phyloP scores from a whole-genome alignment of 306 rosid species.

The Lotus japonicus region DNA sequence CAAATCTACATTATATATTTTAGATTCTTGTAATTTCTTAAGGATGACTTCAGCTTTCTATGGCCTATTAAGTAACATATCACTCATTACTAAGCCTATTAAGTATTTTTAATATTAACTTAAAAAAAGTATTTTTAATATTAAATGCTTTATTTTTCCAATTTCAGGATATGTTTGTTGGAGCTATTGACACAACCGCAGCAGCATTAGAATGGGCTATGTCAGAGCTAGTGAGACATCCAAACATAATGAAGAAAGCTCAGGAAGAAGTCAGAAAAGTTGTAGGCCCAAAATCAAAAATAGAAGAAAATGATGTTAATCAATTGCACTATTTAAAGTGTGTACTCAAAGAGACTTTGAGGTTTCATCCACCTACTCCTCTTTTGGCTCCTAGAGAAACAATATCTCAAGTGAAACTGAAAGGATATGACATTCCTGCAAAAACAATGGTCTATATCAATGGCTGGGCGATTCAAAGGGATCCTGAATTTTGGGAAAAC shows the following conservation, averaged over 20 bases:
- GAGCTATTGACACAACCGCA: conserved; percentile 30
- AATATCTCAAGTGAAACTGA: not conserved
- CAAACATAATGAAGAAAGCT: conserved; percentile 38
- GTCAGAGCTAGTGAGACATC: conserved; percentile 41
- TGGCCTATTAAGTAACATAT: too few species aligned
- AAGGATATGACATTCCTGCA: conserved; percentile 34
- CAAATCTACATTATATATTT: too few species aligned
- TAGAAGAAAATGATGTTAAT: conserved; percentile 28
- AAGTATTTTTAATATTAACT: too few species aligned
- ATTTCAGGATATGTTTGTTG: conserved; percentile 52
- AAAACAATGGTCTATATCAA: conserved; percentile 34
- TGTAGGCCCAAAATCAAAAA: conserved; percentile 27
- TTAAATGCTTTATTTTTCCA: too few species aligned
- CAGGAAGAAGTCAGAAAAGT: conserved; percentile 53
- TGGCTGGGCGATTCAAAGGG: conserved; percentile 42
- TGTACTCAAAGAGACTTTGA: conserved; percentile 39
- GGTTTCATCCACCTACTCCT: conserved; percentile 44
- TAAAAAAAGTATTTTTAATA: too few species aligned
- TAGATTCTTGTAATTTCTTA: too few species aligned
- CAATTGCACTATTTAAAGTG: conserved; percentile 49
- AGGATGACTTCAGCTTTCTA: too few species aligned
- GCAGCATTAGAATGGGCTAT: conserved; percentile 43
- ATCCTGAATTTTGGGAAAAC: conserved; percentile 18
- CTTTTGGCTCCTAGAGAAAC: conserved; percentile 32
- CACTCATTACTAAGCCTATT: too few species aligned